Percentiles rank a stretch among this genome's conserved stretches.
phyloP scores from a whole-genome alignment of 2,329 filamentous ascomycete species.

The Aspergillus sp. region DNA sequence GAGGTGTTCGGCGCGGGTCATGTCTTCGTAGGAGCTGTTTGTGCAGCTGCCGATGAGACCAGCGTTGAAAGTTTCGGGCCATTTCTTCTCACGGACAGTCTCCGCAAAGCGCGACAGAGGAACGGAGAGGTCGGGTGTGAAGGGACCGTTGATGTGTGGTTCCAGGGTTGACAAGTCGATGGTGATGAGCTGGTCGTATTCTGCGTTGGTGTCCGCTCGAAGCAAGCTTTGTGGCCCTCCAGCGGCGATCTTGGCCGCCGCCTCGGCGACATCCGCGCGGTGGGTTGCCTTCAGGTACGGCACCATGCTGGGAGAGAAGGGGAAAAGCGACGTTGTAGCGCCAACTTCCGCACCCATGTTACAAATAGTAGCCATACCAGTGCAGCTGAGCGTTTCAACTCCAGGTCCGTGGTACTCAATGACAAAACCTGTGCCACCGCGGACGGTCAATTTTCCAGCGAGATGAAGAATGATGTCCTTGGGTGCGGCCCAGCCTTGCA shows the following conservation, averaged over 20 bases:
- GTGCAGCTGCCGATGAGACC: conserved; percentile 97
- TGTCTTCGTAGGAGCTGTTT: conserved; percentile 98
- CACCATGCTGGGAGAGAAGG: conserved; percentile 79
- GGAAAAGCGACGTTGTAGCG: conserved; percentile 94
- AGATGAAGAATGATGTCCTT: conserved; percentile 94
- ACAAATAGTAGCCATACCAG: conserved; percentile 87
- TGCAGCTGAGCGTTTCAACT: conserved; percentile 83
- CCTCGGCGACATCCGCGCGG: conserved; percentile 67
- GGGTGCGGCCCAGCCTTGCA: conserved; percentile 87
- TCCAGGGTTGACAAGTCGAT: conserved; percentile 89
- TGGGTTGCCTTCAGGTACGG: conserved; percentile 87
- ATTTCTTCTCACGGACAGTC: conserved; percentile 77
- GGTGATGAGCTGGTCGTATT: conserved; percentile 87
- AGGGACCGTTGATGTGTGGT: conserved; percentile 95
- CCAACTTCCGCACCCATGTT: conserved; percentile 91
- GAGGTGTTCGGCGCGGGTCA: conserved; percentile 90
- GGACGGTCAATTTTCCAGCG: conserved; percentile 85
- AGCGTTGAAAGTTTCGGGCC: conserved; percentile 88
- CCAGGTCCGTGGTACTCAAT: conserved; percentile 93
- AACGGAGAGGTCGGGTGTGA: conserved; percentile 92
- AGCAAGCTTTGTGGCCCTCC: conserved; percentile 65
- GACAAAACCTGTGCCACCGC: conserved; percentile 89
- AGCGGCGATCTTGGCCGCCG: conserved; percentile 62
- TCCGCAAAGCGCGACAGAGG: conserved; percentile 88
- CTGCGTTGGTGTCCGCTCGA: conserved; percentile 72